A percentile compares a stretch with the other conserved stretches of the same genome.
Conservation (phyloP, 495 filamentous ascomycete genomes). For the Aspergillus kassunensis region DNA sequence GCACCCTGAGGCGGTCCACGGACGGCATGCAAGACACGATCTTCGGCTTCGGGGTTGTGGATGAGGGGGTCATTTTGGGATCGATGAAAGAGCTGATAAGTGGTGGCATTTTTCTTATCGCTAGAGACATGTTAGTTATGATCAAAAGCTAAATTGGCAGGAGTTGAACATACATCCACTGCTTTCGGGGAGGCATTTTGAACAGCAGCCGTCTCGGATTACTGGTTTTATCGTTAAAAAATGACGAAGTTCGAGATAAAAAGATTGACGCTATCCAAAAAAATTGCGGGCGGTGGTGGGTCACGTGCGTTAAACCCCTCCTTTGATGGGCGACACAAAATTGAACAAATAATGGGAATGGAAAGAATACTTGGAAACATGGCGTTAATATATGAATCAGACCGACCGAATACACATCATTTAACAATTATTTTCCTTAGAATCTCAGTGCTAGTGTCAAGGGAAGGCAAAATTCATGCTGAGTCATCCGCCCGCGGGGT, state of each 20-base stretch:
- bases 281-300: slow-evolving; percentile 13
- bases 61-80: slow-evolving; percentile 96
- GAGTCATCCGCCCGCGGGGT: slow-evolving; percentile 24
- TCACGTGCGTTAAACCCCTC: slow-evolving; percentile 12
- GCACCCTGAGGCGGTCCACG: slow-evolving; percentile 26
- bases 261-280: slow-evolving; percentile 12
- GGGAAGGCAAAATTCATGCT: background rate
- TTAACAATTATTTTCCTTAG: no score
- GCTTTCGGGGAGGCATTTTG: slow-evolving; percentile 71
- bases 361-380: background rate
- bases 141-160: background rate
- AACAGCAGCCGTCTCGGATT: background rate
- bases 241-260: background rate
- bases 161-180: slow-evolving; percentile 75
- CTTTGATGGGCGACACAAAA: background rate
- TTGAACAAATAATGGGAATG: slow-evolving; percentile 6
- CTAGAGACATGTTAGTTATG: slow-evolving; percentile 39
- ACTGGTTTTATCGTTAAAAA: background rate
- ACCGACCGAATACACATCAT: no score
- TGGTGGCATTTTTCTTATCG: slow-evolving; percentile 89
- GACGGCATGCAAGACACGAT: slow-evolving; percentile 68
- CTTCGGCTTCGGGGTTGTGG: slow-evolving; percentile 75
- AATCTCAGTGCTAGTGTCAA: background rate
- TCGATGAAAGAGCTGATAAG: slow-evolving; percentile 90
- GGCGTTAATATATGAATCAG: background rate